Evolutionary conservation across 2,329 filamentous ascomycete species (phyloP).

Genomic region (Bipolaris gigantea): DNA sequence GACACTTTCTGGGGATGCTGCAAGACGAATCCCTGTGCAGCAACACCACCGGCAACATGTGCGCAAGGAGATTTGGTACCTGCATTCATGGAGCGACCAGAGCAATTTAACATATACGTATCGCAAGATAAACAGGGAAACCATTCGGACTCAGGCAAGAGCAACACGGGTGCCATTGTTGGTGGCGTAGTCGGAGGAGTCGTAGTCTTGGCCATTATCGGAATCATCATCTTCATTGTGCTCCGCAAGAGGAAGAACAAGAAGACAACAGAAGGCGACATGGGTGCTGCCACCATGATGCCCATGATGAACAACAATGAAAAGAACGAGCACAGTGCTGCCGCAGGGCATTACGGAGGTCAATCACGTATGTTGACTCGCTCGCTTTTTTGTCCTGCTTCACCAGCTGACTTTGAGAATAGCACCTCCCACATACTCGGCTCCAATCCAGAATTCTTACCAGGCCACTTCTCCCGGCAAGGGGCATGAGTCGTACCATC

Average conservation of each 20-base stretch:
- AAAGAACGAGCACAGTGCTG: constrained; percentile 1
- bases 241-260: constrained; percentile 21
- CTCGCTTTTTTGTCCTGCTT: background rate
- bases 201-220: constrained; percentile 26
- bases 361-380: constrained; percentile 25
- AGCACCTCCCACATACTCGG: constrained; percentile 33
- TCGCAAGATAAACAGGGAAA: background rate
- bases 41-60: constrained; percentile 28
- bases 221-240: constrained; percentile 28
- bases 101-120: constrained; percentile 23
- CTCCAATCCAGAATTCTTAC: constrained; percentile 24
- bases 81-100: constrained; percentile 29
- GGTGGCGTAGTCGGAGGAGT: constrained; percentile 37
- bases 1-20: constrained; percentile 27
- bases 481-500: constrained; percentile 15
- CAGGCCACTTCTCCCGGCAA: constrained; percentile 15
- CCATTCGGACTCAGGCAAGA: constrained; percentile 6
- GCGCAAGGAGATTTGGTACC: constrained; percentile 28
- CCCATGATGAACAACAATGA: constrained; percentile 22
- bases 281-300: constrained; percentile 11
- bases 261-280: constrained; percentile 2
- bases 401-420: constrained; percentile 9
- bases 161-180: constrained; percentile 27
- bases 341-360: constrained; percentile 15
- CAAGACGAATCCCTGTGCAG: constrained; percentile 40